Percentiles rank a stretch among this genome's conserved stretches.
phyloP scores from a whole-genome alignment of 768 basidiomycete genomes.

The Auriscalpium orientale region DNA sequence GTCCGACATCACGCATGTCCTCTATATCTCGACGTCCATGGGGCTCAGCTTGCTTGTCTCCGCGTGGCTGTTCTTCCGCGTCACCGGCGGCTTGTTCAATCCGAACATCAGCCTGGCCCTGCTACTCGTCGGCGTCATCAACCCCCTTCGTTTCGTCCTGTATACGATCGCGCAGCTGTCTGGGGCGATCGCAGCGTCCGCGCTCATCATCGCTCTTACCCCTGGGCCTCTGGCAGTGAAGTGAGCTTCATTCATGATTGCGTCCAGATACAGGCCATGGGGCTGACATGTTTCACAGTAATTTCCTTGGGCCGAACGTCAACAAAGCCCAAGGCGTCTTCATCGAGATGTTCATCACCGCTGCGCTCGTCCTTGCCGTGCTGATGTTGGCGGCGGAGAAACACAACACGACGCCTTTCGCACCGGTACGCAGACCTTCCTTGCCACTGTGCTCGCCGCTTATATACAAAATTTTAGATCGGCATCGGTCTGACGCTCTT shows the following conservation, averaged over 20 bases:
- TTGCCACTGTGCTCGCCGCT: not conserved
- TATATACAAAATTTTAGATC: constrained; percentile 29
- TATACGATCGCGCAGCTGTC: constrained; percentile 55
- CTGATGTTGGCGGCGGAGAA: constrained; percentile 71
- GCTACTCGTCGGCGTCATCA: constrained; percentile 46
- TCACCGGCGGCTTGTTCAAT: constrained; percentile 61
- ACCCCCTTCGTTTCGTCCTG: constrained; percentile 48
- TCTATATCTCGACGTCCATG: constrained; percentile 54
- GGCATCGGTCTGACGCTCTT: constrained; percentile 63
- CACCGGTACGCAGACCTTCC: constrained; percentile 36
- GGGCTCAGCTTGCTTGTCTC: constrained; percentile 55
- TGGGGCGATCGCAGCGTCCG: constrained; percentile 54
- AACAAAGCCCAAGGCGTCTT: constrained; percentile 55
- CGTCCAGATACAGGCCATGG: not conserved
- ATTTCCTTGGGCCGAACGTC: constrained; percentile 35
- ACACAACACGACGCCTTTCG: constrained; percentile 56
- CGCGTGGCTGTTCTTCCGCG: constrained; percentile 61
- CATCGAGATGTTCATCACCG: constrained; percentile 67
- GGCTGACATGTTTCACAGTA: constrained; percentile 27
- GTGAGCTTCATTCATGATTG: constrained; percentile 26
- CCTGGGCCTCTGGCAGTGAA: constrained; percentile 46
- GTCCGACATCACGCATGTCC: constrained; percentile 29
- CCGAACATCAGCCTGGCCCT: constrained; percentile 55
- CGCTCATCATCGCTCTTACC: constrained; percentile 45
- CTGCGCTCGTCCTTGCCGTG: constrained; percentile 49